A percentile compares a stretch with the other conserved stretches of the same genome.
These are phyloP conservation scores for Flagelloscypha sp. DNA, from an alignment of 768 basidiomycete species.

Conservation along the genomic window DNA sequence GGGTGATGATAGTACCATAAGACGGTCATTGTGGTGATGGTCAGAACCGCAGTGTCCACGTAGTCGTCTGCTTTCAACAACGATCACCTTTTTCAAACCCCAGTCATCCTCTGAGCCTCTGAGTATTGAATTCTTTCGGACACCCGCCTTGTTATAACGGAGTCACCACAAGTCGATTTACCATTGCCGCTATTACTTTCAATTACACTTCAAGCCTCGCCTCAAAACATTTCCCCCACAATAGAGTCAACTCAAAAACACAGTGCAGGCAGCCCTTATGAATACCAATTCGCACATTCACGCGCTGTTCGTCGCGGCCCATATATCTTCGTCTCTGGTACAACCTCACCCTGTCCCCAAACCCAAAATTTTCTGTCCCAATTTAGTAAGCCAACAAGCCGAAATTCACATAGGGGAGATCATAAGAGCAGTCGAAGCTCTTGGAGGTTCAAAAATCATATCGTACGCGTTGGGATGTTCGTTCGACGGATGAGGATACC, in stretches of 20 bases:
- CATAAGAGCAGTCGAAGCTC: slow-evolving; percentile 29
- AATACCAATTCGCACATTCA: slow-evolving; percentile 42
- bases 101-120: too few relatives aligned
- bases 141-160: too few relatives aligned
- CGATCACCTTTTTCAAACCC: too few relatives aligned
- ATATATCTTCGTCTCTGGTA: slow-evolving; percentile 46
- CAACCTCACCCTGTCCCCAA: slow-evolving; percentile 36
- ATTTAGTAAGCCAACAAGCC: slow-evolving; percentile 39
- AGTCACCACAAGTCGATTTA: too few relatives aligned
- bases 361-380: slow-evolving; percentile 30
- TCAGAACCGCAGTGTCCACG: too few relatives aligned
- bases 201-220: too few relatives aligned
- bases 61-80: too few relatives aligned
- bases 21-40: too few relatives aligned
- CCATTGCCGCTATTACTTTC: too few relatives aligned
- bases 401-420: slow-evolving; percentile 36
- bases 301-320: slow-evolving; percentile 43
- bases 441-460: slow-evolving; percentile 37
- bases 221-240: too few relatives aligned
- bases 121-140: too few relatives aligned
- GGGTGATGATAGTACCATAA: too few relatives aligned
- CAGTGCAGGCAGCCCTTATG: slow-evolving; percentile 40
- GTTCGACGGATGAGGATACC: slow-evolving; percentile 32
- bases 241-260: slow-evolving; percentile 14
- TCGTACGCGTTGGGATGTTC: slow-evolving; percentile 44